Evolutionary conservation across 352 stramenopile species (phyloP).

Genomic region (Phytophthora fragariae): DNA sequence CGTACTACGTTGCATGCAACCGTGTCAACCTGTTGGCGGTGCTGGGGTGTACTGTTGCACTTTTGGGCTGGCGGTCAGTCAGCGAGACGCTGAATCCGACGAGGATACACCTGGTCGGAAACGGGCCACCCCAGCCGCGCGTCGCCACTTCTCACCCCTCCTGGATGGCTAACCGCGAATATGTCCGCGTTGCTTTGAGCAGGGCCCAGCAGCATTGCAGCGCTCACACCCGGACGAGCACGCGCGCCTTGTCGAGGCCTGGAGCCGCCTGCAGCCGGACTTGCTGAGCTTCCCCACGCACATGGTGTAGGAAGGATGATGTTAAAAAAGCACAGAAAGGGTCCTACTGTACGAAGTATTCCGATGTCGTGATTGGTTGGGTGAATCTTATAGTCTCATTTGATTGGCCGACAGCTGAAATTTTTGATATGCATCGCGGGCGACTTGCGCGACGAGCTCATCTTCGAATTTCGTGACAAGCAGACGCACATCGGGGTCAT

Average conservation of each 20-base stretch:
- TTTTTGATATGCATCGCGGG: constrained; percentile 9
- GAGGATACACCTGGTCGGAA: constrained; percentile 48
- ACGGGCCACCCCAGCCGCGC: constrained; percentile 30
- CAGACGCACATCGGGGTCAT: constrained; percentile 19
- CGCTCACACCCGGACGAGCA: constrained; percentile 78
- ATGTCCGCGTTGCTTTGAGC: constrained; percentile 4
- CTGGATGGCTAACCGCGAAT: constrained; percentile 10
- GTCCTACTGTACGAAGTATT: constrained; percentile 13
- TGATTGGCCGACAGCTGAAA: constrained; percentile 14
- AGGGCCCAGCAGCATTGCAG: constrained; percentile 78
- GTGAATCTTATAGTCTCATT: constrained; percentile 19
- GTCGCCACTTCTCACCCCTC: constrained; percentile 30
- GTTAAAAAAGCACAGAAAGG: constrained; percentile 22
- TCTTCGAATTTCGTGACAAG: constrained; percentile 20
- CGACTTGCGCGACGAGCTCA: neutral
- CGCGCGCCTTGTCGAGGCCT: constrained; percentile 72
- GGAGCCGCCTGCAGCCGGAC: constrained; percentile 76
- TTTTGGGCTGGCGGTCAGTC: constrained; percentile 16
- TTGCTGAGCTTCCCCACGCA: constrained; percentile 57
- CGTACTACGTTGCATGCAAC: constrained; percentile 53
- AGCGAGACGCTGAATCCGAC: constrained; percentile 35
- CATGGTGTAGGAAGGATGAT: constrained; percentile 33
- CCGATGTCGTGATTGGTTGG: constrained; percentile 23
- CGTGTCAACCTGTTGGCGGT: constrained; percentile 24
- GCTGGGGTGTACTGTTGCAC: constrained; percentile 23